These are phyloP conservation scores for Exophiala sideris DNA, from an alignment of 2,329 filamentous ascomycete species.

Conservation along the genomic window DNA sequence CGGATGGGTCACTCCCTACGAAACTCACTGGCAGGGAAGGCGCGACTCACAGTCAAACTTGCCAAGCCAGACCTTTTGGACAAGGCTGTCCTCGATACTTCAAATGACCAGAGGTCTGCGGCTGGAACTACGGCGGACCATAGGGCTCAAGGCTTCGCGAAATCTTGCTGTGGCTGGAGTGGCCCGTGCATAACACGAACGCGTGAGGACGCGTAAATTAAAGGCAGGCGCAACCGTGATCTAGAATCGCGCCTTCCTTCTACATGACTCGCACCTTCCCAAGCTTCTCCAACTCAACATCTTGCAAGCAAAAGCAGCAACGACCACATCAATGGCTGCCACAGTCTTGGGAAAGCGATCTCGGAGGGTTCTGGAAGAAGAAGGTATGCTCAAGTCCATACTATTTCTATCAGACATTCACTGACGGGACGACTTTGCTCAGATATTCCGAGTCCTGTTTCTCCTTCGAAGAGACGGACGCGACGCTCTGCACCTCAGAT, in stretches of 20 bases:
- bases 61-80: constrained; percentile 9
- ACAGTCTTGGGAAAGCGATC: constrained; percentile 44
- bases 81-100: background rate
- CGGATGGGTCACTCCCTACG: background rate
- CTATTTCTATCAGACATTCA: constrained; percentile 8
- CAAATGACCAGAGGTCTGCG: constrained; percentile 7
- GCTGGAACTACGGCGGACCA: constrained; percentile 9
- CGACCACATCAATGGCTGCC: constrained; percentile 36
- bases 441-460: constrained; percentile 22
- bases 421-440: constrained; percentile 1
- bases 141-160: background rate
- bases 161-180: background rate
- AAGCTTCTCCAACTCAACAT: constrained; percentile 20
- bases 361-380: constrained; percentile 36
- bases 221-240: background rate
- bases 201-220: background rate
- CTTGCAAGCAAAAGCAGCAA: constrained; percentile 35
- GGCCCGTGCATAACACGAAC: background rate
- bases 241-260: constrained; percentile 16
- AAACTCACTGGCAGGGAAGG: background rate
- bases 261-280: constrained; percentile 6
- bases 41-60: constrained; percentile 12
- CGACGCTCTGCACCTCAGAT: constrained; percentile 41
- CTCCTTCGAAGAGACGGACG: constrained; percentile 45
- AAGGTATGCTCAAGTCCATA: constrained; percentile 36